phyloP scores from a whole-genome alignment of 192 early-diverging fungal species.

The Dissophora ornata region DNA sequence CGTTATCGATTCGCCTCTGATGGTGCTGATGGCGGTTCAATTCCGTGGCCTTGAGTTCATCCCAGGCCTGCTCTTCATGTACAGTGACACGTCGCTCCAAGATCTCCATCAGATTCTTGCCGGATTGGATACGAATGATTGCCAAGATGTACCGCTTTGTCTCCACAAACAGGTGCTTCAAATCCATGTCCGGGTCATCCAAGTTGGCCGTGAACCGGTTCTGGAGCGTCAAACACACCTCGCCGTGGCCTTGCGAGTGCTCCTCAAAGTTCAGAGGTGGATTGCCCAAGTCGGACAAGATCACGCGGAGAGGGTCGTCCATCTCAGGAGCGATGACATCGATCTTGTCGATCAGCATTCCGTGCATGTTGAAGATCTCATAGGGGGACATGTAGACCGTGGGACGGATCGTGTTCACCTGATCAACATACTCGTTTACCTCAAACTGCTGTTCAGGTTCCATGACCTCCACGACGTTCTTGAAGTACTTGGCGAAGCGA shows the following conservation, averaged over 20 bases:
- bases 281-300: constrained; percentile 74
- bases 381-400: constrained; percentile 89
- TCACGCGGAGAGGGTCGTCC: constrained; percentile 73
- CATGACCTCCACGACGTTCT: constrained; percentile 85
- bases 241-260: constrained; percentile 55
- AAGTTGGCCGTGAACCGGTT: constrained; percentile 75
- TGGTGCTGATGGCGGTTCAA: constrained; percentile 37
- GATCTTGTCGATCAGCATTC: constrained; percentile 81
- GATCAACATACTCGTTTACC: constrained; percentile 91
- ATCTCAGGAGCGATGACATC: constrained; percentile 75
- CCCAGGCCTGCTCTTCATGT: constrained; percentile 79
- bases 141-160: constrained; percentile 89
- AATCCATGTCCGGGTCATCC: constrained; percentile 61
- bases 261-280: constrained; percentile 57
- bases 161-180: constrained; percentile 83
- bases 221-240: constrained; percentile 75
- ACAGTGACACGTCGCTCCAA: constrained; percentile 78
- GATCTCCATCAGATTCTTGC: constrained; percentile 85
- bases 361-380: constrained; percentile 94
- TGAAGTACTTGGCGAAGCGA: constrained; percentile 88
- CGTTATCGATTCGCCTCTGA: constrained; percentile 38
- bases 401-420: constrained; percentile 82
- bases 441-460: constrained; percentile 91
- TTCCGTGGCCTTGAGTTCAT: constrained; percentile 55
- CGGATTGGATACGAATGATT: constrained; percentile 89